Conservation (phyloP, 2,329 filamentous ascomycete species). For the Zopfia rhizophila region DNA sequence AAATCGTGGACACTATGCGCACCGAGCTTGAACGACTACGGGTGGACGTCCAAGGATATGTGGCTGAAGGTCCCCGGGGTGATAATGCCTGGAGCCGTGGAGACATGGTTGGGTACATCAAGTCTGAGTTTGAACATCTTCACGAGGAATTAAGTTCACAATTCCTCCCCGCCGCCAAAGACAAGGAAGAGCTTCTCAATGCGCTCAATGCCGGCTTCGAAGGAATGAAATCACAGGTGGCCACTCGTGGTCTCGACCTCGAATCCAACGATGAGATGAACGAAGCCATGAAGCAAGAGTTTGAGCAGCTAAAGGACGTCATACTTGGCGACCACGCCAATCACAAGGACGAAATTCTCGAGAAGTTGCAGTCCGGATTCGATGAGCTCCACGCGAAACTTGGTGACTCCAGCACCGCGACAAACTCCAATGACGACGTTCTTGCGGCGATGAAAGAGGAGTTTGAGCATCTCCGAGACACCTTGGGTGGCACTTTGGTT, state of each 20-base stretch:
- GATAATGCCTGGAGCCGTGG: constrained; percentile 53
- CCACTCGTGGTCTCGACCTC: constrained; percentile 46
- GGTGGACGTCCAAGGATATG: constrained; percentile 66
- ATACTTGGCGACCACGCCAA: constrained; percentile 70
- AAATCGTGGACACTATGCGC: constrained; percentile 76
- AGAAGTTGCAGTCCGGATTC: constrained; percentile 65
- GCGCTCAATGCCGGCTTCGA: constrained; percentile 53
- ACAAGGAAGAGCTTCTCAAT: constrained; percentile 53
- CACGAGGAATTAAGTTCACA: constrained; percentile 67
- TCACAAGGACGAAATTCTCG: constrained; percentile 70
- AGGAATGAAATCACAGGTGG: constrained; percentile 54
- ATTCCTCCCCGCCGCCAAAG: constrained; percentile 42
- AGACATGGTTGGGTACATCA: constrained; percentile 63
- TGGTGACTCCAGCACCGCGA: constrained; percentile 41
- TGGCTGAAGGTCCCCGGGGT: constrained; percentile 54
- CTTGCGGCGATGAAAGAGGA: constrained; percentile 66
- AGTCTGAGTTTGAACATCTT: constrained; percentile 69
- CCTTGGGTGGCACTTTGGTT: constrained; percentile 63
- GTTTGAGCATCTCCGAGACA: constrained; percentile 69
- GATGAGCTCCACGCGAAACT: constrained; percentile 60
- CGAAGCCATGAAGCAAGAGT: constrained; percentile 81
- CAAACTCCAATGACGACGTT: constrained; percentile 55
- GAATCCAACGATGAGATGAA: constrained; percentile 61
- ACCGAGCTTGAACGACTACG: constrained; percentile 73
- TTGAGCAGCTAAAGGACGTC: constrained; percentile 82